phyloP scores from a whole-genome alignment of 345 rosid genomes.

The Heritiera littoralis region DNA sequence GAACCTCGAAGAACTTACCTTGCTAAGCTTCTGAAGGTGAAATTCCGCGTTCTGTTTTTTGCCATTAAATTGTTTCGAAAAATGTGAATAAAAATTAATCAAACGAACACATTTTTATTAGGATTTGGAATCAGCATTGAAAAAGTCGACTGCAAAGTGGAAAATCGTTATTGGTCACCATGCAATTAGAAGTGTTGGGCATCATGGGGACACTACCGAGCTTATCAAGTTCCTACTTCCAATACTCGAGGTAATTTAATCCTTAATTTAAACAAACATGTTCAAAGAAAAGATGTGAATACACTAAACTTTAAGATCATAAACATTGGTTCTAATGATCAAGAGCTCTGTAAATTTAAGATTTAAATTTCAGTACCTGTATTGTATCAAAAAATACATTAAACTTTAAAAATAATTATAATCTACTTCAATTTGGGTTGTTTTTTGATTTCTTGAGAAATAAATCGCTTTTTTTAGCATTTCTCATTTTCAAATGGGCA shows the following conservation, averaged over 20 bases:
- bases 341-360: too few species aligned
- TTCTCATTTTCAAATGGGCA: background rate
- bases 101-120: background rate
- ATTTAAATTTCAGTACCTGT: too few species aligned
- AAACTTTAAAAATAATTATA: too few species aligned
- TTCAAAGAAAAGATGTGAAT: too few species aligned
- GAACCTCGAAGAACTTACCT: slow-evolving; percentile 30
- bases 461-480: background rate
- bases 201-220: slow-evolving; percentile 46
- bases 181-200: slow-evolving; percentile 51
- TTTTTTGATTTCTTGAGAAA: too few species aligned
- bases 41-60: background rate
- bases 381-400: too few species aligned
- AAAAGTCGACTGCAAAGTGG: slow-evolving; percentile 46
- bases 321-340: too few species aligned
- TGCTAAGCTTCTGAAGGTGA: slow-evolving; percentile 31
- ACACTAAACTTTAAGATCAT: too few species aligned
- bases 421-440: too few species aligned
- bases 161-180: slow-evolving; percentile 59
- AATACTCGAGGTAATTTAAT: slow-evolving; percentile 38
- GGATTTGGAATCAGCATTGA: slow-evolving; percentile 44
- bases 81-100: background rate
- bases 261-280: too few species aligned
- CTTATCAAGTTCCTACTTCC: slow-evolving; percentile 43
- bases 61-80: background rate